Percentiles rank a stretch among this genome's conserved stretches.
phyloP scores from a whole-genome alignment of 164 flowering plant genomes.

The Magnolia officinalis region DNA sequence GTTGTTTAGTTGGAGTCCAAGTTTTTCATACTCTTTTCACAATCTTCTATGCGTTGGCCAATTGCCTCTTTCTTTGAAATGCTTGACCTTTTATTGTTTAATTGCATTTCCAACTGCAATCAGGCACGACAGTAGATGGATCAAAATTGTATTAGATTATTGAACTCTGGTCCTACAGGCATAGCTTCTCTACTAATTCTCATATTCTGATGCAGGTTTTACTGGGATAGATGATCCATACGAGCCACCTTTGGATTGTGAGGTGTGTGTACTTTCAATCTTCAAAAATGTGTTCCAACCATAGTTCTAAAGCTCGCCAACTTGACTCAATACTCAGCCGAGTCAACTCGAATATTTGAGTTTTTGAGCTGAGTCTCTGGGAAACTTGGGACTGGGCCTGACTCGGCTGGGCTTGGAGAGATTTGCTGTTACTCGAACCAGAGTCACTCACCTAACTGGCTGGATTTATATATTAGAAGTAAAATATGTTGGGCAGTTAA shows the following conservation, averaged over 20 bases:
- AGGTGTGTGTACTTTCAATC: slow-evolving; percentile 34
- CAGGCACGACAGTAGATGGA: background rate
- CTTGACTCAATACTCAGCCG: no score
- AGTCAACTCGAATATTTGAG: no score
- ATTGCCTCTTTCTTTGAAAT: background rate
- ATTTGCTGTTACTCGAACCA: background rate
- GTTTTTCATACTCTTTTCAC: no score
- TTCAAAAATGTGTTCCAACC: background rate
- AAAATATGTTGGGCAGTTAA: no score
- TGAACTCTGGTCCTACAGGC: background rate
- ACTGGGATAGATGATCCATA: slow-evolving; percentile 86
- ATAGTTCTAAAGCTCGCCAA: background rate
- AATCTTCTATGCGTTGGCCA: no score
- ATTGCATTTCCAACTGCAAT: background rate
- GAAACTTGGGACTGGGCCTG: no score
- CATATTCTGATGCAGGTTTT: slow-evolving; percentile 45
- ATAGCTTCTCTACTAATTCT: background rate
- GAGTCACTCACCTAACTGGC: no score
- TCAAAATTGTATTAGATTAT: background rate
- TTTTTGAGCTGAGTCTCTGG: no score
- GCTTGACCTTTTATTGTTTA: background rate
- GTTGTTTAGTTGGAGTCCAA: no score
- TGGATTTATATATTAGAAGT: no score
- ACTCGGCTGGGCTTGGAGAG: background rate
- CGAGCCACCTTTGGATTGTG: slow-evolving; percentile 65